Evolutionary conservation across 1,139 yeast genomes (phyloP).

Genomic region (Diutina pseudorugosa): DNA sequence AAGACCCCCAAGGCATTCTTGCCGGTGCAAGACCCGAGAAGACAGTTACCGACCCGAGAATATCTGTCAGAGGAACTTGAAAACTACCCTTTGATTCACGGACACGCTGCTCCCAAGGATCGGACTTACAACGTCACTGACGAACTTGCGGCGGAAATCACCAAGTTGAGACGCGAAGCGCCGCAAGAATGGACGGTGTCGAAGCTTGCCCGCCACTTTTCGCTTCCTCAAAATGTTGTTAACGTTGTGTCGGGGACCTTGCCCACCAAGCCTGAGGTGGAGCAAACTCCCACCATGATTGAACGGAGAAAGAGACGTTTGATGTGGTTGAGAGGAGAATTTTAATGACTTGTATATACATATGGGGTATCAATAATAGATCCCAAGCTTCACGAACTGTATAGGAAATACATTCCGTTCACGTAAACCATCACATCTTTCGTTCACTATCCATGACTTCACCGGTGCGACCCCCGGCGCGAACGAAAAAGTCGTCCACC

Average conservation of each 20-base stretch:
- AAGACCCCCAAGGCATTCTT: slow-evolving; percentile 3
- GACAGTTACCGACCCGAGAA: background rate
- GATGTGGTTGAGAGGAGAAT: slow-evolving; percentile 4
- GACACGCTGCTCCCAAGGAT: background rate
- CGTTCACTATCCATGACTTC: background rate
- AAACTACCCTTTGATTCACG: slow-evolving; percentile 2
- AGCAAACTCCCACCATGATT: background rate
- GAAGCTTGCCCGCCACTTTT: background rate
- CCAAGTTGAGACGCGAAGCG: background rate
- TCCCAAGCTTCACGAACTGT: background rate
- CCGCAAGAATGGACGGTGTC: slow-evolving; percentile 1
- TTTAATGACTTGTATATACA: slow-evolving; percentile 1
- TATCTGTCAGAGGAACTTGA: background rate
- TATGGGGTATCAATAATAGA: background rate
- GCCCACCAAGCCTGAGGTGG: background rate
- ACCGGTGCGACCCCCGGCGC: background rate
- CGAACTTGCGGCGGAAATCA: background rate
- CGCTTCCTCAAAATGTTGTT: background rate
- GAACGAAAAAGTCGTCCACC: background rate
- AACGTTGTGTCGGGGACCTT: slow-evolving; percentile 1
- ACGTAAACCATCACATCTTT: background rate
- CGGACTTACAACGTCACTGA: background rate
- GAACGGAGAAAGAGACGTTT: background rate
- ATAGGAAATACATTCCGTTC: background rate
- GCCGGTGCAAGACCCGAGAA: slow-evolving; percentile 2